Evolutionary conservation across 2,329 filamentous ascomycete species (phyloP), one percentile per base, ranked within the genome.

Genomic region (Ophiostoma novo-ulmi): DNA sequence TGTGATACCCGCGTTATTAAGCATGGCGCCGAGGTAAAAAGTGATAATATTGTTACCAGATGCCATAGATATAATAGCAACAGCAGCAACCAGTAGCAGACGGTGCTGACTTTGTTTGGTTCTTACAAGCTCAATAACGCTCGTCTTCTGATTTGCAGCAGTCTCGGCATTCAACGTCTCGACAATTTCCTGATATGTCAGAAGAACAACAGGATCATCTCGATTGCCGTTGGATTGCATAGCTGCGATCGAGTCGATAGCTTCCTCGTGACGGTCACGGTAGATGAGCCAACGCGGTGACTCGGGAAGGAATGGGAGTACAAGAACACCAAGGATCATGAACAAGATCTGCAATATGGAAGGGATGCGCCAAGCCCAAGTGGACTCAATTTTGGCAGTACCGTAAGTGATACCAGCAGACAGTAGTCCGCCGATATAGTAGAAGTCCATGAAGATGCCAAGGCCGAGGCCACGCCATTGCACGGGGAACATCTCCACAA

Each of bases 181-280:
- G 38, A 71, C 64, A n/a, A 74, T 74, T 52, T 74, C 70, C n/a
- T 66, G 38, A 39, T 67, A 73, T 11, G 70, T 64, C 7, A 63
- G 64, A 36, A 67, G 65, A 14, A 72, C 68, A 1, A 67, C 26
- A 31, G 61, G 64, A 20, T 69, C 41, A 13, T 66, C 65, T 11
- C 22, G 36, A 35, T 69, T 55, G 20, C 70, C 72, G 17, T 66
- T 74, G 8, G 80, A 78, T 52, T 83, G 79, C 55, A 80, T 79
- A 70, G 78, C 77, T 0, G 80, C 79, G 0, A 85, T 76, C 0
- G 80, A 77, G 20, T 75, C 70, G 4, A 78, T 70, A 1, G 77
- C 78, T 48, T 79, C 77, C 4, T 76, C 74, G 44, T 76, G 71
- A 64, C 72, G 71, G 26, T 66, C 70, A 4, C 71, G 44, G 70